A percentile compares a stretch with the other conserved stretches of the same genome.
Evolutionary conservation across 116 monocot species (phyloP).

Genomic region (Trichopus zeylanicus): DNA sequence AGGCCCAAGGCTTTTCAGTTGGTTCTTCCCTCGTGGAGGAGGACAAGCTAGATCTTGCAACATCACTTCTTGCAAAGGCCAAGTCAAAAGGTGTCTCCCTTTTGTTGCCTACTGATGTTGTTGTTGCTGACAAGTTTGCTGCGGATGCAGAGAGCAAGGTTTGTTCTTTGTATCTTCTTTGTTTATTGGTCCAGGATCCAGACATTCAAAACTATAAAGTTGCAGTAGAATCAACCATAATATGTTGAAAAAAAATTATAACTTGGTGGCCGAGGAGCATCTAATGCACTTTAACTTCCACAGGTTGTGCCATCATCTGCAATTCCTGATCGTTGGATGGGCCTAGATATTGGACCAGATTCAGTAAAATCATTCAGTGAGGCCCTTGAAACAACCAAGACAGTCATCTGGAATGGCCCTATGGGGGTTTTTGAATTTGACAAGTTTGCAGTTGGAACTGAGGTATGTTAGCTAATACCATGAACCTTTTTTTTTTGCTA

Average conservation of each 20-base stretch:
- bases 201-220: too few species aligned
- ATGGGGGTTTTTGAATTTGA: conserved; percentile 57
- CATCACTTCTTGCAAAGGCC: conserved; percentile 68
- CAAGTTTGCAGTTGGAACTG: conserved; percentile 41
- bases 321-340: conserved; percentile 96
- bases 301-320: conserved; percentile 69
- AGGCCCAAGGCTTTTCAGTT: conserved; percentile 80
- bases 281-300: background rate
- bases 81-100: conserved; percentile 80
- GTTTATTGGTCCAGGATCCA: too few species aligned
- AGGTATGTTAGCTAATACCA: conserved; percentile 2
- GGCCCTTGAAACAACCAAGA: conserved; percentile 25
- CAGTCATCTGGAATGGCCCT: conserved; percentile 42
- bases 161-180: background rate
- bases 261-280: too few species aligned
- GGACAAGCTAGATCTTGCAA: conserved; percentile 90
- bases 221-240: background rate
- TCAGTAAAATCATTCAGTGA: conserved; percentile 51
- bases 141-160: conserved; percentile 97
- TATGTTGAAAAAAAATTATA: background rate
- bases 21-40: conserved; percentile 94
- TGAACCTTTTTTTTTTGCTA: conserved; percentile 14
- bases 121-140: conserved; percentile 94
- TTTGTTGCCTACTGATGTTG: conserved; percentile 80
- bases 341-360: conserved; percentile 86